Evolutionary conservation across 139 green algal species (phyloP).

Genomic region (Chlorella sp.): DNA sequence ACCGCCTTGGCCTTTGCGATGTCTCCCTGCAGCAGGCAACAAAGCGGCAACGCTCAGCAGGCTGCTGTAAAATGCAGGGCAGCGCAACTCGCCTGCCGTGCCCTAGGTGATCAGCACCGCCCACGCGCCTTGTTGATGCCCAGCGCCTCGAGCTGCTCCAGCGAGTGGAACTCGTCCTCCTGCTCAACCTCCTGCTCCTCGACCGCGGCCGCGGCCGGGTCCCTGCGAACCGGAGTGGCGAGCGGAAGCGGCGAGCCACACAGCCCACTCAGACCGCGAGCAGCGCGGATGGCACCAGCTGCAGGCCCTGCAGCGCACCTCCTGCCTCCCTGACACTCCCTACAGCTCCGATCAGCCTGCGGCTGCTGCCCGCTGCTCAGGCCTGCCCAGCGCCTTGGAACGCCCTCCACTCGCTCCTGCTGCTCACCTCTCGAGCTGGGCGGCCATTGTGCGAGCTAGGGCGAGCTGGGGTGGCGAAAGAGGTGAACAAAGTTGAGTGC

Average conservation of each 20-base stretch:
- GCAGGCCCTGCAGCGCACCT: too few species aligned
- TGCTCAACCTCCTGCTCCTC: too few species aligned
- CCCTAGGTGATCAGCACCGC: slow-evolving; percentile 9
- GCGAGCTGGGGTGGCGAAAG: too few species aligned
- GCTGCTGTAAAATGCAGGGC: too few species aligned
- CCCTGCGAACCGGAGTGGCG: too few species aligned
- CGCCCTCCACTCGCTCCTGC: not conserved
- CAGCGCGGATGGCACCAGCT: too few species aligned
- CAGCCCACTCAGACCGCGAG: too few species aligned
- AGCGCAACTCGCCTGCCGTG: not conserved
- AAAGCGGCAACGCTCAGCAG: too few species aligned
- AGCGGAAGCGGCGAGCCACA: too few species aligned
- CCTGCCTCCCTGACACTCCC: too few species aligned
- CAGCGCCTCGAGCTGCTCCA: slow-evolving; percentile 72
- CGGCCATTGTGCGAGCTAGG: slow-evolving; percentile 12
- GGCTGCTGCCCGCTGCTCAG: slow-evolving; percentile 3
- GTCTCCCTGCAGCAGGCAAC: slow-evolving; percentile 60
- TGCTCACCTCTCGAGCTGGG: slow-evolving; percentile 4
- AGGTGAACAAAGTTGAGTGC: too few species aligned
- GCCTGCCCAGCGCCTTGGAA: not conserved
- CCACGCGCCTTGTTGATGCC: slow-evolving; percentile 72
- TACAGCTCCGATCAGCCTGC: not conserved
- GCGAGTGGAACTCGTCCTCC: slow-evolving; percentile 47
- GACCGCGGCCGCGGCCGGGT: too few species aligned
- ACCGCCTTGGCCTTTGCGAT: slow-evolving; percentile 93